A percentile compares a stretch with the other conserved stretches of the same genome.
phyloP scores from a whole-genome alignment of 2,329 filamentous ascomycete species.

The Aspergillus sp. region DNA sequence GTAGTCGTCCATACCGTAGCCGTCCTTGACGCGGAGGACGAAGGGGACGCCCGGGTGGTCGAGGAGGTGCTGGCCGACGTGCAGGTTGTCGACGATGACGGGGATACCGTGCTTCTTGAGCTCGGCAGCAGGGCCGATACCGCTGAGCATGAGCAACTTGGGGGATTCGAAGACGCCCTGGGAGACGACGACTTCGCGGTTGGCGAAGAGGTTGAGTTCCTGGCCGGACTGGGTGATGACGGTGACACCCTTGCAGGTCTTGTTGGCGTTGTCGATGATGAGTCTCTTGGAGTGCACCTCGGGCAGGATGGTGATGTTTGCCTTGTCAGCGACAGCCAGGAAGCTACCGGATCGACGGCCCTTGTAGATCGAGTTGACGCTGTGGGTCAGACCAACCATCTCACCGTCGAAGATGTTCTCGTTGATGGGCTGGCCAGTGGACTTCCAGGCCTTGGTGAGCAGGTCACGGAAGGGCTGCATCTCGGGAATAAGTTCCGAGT shows the following conservation, averaged over 20 bases:
- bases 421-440: slow-evolving; percentile 50
- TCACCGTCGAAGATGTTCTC: slow-evolving; percentile 59
- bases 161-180: slow-evolving; percentile 54
- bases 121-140: slow-evolving; percentile 45
- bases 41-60: slow-evolving; percentile 45
- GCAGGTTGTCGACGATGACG: slow-evolving; percentile 32
- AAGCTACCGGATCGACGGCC: slow-evolving; percentile 56
- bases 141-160: slow-evolving; percentile 52
- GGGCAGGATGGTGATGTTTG: slow-evolving; percentile 56
- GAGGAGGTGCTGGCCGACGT: slow-evolving; percentile 33
- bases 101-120: slow-evolving; percentile 34
- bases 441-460: slow-evolving; percentile 54
- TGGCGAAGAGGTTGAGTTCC: slow-evolving; percentile 50
- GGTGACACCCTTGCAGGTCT: slow-evolving; percentile 47
- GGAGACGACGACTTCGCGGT: slow-evolving; percentile 49
- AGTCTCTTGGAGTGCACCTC: slow-evolving; percentile 53
- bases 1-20: slow-evolving; percentile 40
- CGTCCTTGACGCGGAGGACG: slow-evolving; percentile 45
- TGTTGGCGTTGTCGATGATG: slow-evolving; percentile 50
- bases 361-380: slow-evolving; percentile 58
- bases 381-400: slow-evolving; percentile 55
- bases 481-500: slow-evolving; percentile 56
- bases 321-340: slow-evolving; percentile 53
- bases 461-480: slow-evolving; percentile 48
- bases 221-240: slow-evolving; percentile 44